Evolutionary conservation across 164 flowering plant species (phyloP), one percentile per base, ranked within the genome.

Genomic region (Macadamia tetraphylla): DNA sequence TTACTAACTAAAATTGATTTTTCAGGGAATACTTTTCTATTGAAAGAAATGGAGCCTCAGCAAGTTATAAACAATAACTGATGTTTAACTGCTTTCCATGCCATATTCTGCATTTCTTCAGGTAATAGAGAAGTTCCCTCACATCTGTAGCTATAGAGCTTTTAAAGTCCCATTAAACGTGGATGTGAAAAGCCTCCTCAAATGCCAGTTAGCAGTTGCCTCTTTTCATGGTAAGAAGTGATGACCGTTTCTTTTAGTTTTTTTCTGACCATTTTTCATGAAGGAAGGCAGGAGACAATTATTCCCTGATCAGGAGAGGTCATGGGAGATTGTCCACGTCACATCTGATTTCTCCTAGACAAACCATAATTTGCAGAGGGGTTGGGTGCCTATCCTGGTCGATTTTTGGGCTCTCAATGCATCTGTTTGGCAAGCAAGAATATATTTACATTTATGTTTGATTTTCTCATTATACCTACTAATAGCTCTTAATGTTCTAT

Each of bases 101-200:
- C 9, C 15, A 59, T 13, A 59, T 14, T 59, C 31, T 29, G 42
- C 13, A 30, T 29, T 7, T 29, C 65, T 70, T 43, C 76, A 94
- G 98, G 94, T 91, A 32, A 75, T 74, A 15, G 81, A 81, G 68
- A 94, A 91, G 67, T 94, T 94, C 76, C 98, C 97, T 62, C 98
- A 91, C 63, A 84, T 94, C 44, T 68, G 64, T 68, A 84, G 79
- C 73, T 89, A 84, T 66, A 77, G 70, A 75, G 76, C 85, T 69
- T 80, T 84, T 68, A 79, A 67, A 56, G 73, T 88, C 31, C 88
- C 96, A 61, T 61, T 68, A 11, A 53, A 35, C 52, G 70, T 76
- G 70, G 89, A 87, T 78, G 78, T 60, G 51, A 71, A 80, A 78
- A 65, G 73, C 73, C 81, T 86, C 30, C 79, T 94, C 62, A 94